Evolutionary conservation across 106 monocot species (phyloP).

Genomic region (Gastrodia elata): DNA sequence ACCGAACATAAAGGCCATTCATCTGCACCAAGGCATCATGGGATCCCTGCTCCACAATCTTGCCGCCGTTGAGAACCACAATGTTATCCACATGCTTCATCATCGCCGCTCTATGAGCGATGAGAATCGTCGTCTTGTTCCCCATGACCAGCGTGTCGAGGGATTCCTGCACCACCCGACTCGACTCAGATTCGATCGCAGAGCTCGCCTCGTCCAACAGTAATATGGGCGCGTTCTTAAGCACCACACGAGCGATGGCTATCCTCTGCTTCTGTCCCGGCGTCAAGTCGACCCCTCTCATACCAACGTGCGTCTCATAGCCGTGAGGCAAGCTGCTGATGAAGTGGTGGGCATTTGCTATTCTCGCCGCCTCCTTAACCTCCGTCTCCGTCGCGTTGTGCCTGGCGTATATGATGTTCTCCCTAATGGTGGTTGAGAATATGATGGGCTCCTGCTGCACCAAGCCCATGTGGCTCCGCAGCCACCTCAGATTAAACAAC

Average conservation of each 20-base stretch:
- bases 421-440: conserved; percentile 92
- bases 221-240: conserved; percentile 98
- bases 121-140: conserved; percentile 90
- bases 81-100: conserved; percentile 98
- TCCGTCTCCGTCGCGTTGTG: conserved; percentile 96
- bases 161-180: conserved; percentile 93
- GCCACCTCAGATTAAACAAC: conserved; percentile 80
- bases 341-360: conserved; percentile 99
- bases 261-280: conserved; percentile 95
- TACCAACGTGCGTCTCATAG: conserved; percentile 92
- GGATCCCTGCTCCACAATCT: conserved; percentile 86
- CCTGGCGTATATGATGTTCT: conserved; percentile 95
- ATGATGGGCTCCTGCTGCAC: conserved; percentile 96
- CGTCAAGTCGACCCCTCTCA: conserved; percentile 93
- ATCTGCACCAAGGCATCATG: conserved; percentile 76
- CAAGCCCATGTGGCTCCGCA: conserved; percentile 90
- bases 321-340: conserved; percentile 98
- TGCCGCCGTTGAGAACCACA: conserved; percentile 91
- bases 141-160: conserved; percentile 93
- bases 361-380: conserved; percentile 95
- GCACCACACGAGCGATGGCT: conserved; percentile 85
- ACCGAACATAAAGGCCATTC: conserved; percentile 87
- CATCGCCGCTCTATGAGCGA: conserved; percentile 92
- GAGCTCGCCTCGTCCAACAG: conserved; percentile 96
- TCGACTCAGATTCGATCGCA: conserved; percentile 87